phyloP scores from a whole-genome alignment of 139 green algal species.

The Choricystis sp. region DNA sequence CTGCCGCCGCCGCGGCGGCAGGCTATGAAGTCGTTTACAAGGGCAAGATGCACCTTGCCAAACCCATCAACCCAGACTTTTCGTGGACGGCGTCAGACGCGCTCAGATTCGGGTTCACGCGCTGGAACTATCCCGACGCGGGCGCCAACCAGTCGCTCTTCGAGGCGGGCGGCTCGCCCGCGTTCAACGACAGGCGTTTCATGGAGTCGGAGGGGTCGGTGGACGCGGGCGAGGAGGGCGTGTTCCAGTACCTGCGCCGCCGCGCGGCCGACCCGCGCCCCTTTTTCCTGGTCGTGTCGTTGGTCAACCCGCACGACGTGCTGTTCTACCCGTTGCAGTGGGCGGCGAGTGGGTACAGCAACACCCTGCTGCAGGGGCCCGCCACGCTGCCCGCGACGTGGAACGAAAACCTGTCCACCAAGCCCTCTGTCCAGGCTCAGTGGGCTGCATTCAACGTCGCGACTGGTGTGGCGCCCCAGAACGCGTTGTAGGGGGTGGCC shows the following conservation, averaged over 20 bases:
- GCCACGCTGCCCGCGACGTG: conserved; percentile 3
- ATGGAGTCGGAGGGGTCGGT: conserved; percentile 4
- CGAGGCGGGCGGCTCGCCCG: conserved; percentile 6
- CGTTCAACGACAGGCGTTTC: conserved; percentile 8
- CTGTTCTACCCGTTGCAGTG: conserved; percentile 5
- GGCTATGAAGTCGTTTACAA: conserved; percentile 13
- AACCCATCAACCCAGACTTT: conserved; percentile 3
- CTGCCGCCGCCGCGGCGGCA: conserved; percentile 3
- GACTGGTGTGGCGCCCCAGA: background rate
- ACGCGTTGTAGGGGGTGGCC: background rate
- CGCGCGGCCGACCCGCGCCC: background rate
- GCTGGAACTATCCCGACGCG: conserved; percentile 10
- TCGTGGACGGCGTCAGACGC: conserved; percentile 3
- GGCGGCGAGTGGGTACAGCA: background rate
- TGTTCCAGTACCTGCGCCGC: conserved; percentile 4
- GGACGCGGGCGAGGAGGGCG: conserved; percentile 4
- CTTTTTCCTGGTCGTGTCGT: conserved; percentile 12
- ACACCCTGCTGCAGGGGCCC: background rate
- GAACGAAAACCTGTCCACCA: conserved; percentile 6
- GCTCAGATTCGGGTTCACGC: conserved; percentile 5
- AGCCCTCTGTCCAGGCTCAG: conserved; percentile 5
- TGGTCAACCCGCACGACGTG: conserved; percentile 15
- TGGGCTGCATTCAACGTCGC: conserved; percentile 1
- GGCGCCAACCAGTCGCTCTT: conserved; percentile 3
- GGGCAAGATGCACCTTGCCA: conserved; percentile 12